Evolutionary conservation across 371 early-diverging fungal species (phyloP).

Genomic region (Mortierella sp.): DNA sequence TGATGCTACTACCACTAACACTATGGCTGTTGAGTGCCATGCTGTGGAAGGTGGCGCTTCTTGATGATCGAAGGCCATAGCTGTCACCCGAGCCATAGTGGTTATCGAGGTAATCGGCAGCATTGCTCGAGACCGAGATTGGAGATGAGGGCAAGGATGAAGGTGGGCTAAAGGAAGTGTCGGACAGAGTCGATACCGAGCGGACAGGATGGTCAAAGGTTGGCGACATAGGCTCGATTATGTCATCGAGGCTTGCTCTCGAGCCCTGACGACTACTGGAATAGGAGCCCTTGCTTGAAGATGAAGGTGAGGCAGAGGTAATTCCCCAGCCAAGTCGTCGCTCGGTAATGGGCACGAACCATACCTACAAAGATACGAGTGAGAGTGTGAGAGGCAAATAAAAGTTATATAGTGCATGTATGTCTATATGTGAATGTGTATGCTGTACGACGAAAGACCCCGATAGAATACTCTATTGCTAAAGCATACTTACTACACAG

Average conservation of each 20-base stretch:
- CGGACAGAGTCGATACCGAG: conserved; percentile 20
- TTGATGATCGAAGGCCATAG: too few species aligned
- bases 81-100: too few species aligned
- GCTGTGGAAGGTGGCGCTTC: too few species aligned
- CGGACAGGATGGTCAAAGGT: background rate
- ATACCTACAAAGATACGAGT: conserved; percentile 11
- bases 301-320: conserved; percentile 25
- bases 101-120: background rate
- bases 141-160: conserved; percentile 12
- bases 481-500: conserved; percentile 23
- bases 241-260: conserved; percentile 5
- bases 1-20: too few species aligned
- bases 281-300: background rate
- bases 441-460: background rate
- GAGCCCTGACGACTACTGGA: background rate
- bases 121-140: background rate
- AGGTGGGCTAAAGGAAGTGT: conserved; percentile 20
- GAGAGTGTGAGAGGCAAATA: background rate
- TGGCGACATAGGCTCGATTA: background rate
- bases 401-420: background rate
- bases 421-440: too few species aligned
- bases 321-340: conserved; percentile 42
- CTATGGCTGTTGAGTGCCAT: too few species aligned
- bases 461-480: background rate
- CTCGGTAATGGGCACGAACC: conserved; percentile 41